Percentiles rank a stretch among this genome's conserved stretches.
Conservation (phyloP, 2,329 filamentous ascomycete species). For the Daldinia sp. region DNA sequence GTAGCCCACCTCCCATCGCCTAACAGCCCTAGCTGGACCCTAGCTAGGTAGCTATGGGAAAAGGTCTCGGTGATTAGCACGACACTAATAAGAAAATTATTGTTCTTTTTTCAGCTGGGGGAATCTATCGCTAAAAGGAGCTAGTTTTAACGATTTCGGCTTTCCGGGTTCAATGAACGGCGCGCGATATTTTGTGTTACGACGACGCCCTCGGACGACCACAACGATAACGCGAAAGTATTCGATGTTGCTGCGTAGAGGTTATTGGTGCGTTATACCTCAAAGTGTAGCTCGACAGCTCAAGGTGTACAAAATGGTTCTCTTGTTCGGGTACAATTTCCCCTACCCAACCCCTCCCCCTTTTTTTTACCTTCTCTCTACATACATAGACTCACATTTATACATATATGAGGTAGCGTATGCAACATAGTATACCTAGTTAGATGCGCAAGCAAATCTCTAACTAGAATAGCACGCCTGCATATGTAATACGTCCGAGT, state of each 20-base stretch:
- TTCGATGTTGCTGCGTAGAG: slow-evolving; percentile 1
- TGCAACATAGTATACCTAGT: neutral
- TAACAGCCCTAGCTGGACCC: slow-evolving; percentile 4
- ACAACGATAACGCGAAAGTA: slow-evolving; percentile 3
- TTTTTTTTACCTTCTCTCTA: neutral
- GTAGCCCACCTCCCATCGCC: neutral
- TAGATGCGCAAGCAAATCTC: neutral
- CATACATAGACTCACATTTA: neutral
- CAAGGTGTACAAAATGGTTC: slow-evolving; percentile 19
- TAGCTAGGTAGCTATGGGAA: neutral
- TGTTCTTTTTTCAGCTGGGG: slow-evolving; percentile 35
- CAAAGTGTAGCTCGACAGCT: slow-evolving; percentile 14
- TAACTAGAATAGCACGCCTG: slow-evolving; percentile 9
- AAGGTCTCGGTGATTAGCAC: neutral
- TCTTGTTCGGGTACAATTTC: slow-evolving; percentile 31
- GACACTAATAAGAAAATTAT: slow-evolving; percentile 1
- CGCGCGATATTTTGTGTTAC: slow-evolving; percentile 29
- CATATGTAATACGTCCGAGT: slow-evolving; percentile 4
- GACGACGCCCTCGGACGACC: slow-evolving; percentile 23
- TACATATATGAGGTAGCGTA: neutral
- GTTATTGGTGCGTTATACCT: slow-evolving; percentile 2
- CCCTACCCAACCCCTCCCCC: slow-evolving; percentile 20
- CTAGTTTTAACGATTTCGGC: slow-evolving; percentile 19
- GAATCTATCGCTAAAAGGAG: slow-evolving; percentile 24
- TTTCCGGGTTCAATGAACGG: slow-evolving; percentile 15